Base-by-base conservation (phyloP, 2,329 filamentous ascomycete genomes). In the Sodiomyces alkalinus region DNA sequence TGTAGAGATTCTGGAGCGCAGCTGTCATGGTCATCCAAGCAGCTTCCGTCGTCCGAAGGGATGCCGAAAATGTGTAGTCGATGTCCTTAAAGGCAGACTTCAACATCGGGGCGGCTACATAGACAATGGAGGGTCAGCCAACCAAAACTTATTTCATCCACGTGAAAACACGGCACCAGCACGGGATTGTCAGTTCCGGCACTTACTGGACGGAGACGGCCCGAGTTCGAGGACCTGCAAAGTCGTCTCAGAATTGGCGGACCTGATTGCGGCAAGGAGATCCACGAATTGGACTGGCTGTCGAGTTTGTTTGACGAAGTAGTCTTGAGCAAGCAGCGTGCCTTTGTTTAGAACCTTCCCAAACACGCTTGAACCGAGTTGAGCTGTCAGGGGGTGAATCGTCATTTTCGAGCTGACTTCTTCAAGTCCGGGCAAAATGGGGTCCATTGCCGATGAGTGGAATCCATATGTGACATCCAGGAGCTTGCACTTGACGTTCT, bases 361-460 rank as follows among this genome's bases (percentile, higher is more conserved):
- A 10, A 28, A 22, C 12, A 40, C 24, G 26, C 33, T 39, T 6
- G 40, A 42, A 2, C 34, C 37, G 14, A 42, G 14, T 8, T 16
- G 25, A n/a, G 39, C 22, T 5, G 7, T 30, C 5, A 28, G 23
- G 11, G 29, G 12, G 18, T 2, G 21, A 12, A 22, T 22, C 6
- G 21, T 5, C 21, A 22, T 22, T 10, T 5, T n/a, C 6, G 21
- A 22, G 4, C 29, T 30, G n/a, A 33, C 22, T 12, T 27, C 18
- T 4, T 30, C 19, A 10, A 43, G 34, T 12, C 35, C 32, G 2
- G 34, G 26, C 4, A 44, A 22, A 3, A 52, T 39, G 7, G 40
- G 36, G 17, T 45, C 44, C 22, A 43, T 44, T 4, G 45, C 37
- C 6, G 30, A 27, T 3, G 46, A 48, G 34, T 51, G 47, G 26